A percentile compares a stretch with the other conserved stretches of the same genome.
Conservation (phyloP, 768 basidiomycete genomes). For the Inosperma sp. region DNA sequence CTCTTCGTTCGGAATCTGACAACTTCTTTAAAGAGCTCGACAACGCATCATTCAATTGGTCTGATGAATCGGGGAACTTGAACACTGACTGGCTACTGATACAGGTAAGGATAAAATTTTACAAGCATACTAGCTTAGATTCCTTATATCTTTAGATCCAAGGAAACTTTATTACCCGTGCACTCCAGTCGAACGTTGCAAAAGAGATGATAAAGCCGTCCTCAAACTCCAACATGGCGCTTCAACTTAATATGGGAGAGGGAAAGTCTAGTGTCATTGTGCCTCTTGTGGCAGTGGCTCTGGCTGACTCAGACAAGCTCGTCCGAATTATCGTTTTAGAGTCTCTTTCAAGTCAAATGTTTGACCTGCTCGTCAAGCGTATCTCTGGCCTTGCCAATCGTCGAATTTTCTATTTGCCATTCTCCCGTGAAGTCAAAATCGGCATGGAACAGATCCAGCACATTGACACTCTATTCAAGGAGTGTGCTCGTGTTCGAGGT, state of each 20-base stretch:
- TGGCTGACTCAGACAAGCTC: slow-evolving; percentile 42
- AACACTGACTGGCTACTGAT: slow-evolving; percentile 43
- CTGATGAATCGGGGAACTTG: slow-evolving; percentile 12
- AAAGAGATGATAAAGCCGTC: slow-evolving; percentile 44
- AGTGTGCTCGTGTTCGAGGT: slow-evolving; percentile 38
- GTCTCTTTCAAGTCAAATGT: slow-evolving; percentile 43
- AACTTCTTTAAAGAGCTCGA: slow-evolving; percentile 29
- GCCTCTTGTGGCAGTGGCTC: slow-evolving; percentile 35
- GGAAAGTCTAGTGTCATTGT: slow-evolving; percentile 53
- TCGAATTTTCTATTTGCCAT: slow-evolving; percentile 46
- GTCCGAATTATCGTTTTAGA: slow-evolving; percentile 51
- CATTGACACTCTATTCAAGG: slow-evolving; percentile 31
- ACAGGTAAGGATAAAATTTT: slow-evolving; percentile 31
- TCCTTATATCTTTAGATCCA: slow-evolving; percentile 35
- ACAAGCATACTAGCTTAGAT: background rate
- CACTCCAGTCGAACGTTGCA: slow-evolving; percentile 40
- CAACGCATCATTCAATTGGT: slow-evolving; percentile 13
- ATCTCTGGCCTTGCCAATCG: slow-evolving; percentile 43
- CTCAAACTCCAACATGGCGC: slow-evolving; percentile 31
- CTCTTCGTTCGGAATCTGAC: slow-evolving; percentile 18
- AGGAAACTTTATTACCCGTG: slow-evolving; percentile 38
- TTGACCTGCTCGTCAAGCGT: slow-evolving; percentile 41
- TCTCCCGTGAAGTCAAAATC: slow-evolving; percentile 38
- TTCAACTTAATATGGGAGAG: slow-evolving; percentile 58
- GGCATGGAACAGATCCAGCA: slow-evolving; percentile 12